Percentiles rank a stretch among this genome's conserved stretches.
Conservation (phyloP, 2,329 filamentous ascomycete genomes). For the Harringtonia aguacate region DNA sequence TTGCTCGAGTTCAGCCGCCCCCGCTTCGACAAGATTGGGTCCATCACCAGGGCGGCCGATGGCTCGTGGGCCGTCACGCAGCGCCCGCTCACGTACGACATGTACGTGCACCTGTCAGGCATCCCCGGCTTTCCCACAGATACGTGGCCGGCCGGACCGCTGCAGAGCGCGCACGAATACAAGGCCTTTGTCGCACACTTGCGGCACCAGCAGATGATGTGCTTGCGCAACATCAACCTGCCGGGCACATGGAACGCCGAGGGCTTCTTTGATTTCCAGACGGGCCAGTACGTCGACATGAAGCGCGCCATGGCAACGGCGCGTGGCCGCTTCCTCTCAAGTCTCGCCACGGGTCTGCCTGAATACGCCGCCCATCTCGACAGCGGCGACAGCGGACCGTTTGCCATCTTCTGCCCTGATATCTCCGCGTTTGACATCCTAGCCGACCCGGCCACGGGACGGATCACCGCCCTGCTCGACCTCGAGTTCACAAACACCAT, state of each 20-base stretch:
- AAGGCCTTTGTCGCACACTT: slow-evolving; percentile 14
- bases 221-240: slow-evolving; percentile 3
- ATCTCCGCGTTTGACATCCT: slow-evolving; percentile 27
- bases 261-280: not conserved
- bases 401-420: slow-evolving; percentile 27
- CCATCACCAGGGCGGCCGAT: not conserved
- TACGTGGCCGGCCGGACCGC: slow-evolving; percentile 18
- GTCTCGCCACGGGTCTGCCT: slow-evolving; percentile 20
- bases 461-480: slow-evolving; percentile 26
- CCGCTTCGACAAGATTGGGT: slow-evolving; percentile 1
- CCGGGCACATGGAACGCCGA: not conserved
- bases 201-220: slow-evolving; percentile 14
- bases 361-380: no score
- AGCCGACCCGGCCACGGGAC: slow-evolving; percentile 21
- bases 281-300: slow-evolving; percentile 15
- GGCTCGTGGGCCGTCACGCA: slow-evolving; percentile 2
- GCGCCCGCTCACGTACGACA: slow-evolving; percentile 27
- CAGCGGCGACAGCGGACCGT: slow-evolving; percentile 19
- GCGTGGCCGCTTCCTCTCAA: slow-evolving; percentile 20
- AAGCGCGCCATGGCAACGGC: slow-evolving; percentile 17
- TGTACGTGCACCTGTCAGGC: slow-evolving; percentile 24
- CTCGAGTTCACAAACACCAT: slow-evolving; percentile 29
- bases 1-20: not conserved
- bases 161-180: slow-evolving; percentile 17
- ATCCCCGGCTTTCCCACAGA: slow-evolving; percentile 19